A percentile compares a stretch with the other conserved stretches of the same genome.
Evolutionary conservation across 78 protist genomes (phyloP).

Genomic region (Dictyostelium citrinum): DNA sequence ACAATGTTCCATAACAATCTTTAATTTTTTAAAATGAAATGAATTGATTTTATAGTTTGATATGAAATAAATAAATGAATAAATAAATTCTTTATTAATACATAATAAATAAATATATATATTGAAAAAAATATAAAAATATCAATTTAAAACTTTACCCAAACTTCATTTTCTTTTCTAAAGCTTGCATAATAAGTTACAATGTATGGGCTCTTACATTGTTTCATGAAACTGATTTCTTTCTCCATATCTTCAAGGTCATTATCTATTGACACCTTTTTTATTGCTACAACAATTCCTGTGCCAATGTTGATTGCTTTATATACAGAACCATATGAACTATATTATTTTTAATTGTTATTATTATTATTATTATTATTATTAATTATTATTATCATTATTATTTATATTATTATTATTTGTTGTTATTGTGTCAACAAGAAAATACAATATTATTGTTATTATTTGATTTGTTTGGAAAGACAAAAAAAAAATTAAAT

Average conservation of each 20-base stretch:
- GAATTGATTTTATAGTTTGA: too few relatives aligned
- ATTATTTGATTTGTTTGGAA: too few relatives aligned
- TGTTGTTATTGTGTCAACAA: too few relatives aligned
- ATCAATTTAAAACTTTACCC: too few relatives aligned
- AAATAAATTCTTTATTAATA: neutral
- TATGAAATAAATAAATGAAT: neutral
- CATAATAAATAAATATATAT: neutral
- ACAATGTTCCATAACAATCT: constrained; percentile 92
- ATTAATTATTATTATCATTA: neutral
- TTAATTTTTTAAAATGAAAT: neutral
- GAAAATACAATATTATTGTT: too few relatives aligned
- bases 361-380: neutral
- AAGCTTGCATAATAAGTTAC: constrained; percentile 81
- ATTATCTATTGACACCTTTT: constrained; percentile 76
- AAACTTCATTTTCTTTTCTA: constrained; percentile 77
- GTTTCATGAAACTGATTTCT: constrained; percentile 84
- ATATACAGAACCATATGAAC: constrained; percentile 84
- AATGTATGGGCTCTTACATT: constrained; percentile 70
- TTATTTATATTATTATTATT: too few relatives aligned
- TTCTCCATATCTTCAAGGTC: constrained; percentile 81
- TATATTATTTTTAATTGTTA: neutral
- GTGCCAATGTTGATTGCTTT: constrained; percentile 61
- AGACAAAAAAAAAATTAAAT: neutral
- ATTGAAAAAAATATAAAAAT: neutral
- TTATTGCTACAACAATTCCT: constrained; percentile 72